These are phyloP conservation scores for Colletotrichum coccodes DNA, from an alignment of 2,329 filamentous ascomycete genomes.

Conservation along the genomic window DNA sequence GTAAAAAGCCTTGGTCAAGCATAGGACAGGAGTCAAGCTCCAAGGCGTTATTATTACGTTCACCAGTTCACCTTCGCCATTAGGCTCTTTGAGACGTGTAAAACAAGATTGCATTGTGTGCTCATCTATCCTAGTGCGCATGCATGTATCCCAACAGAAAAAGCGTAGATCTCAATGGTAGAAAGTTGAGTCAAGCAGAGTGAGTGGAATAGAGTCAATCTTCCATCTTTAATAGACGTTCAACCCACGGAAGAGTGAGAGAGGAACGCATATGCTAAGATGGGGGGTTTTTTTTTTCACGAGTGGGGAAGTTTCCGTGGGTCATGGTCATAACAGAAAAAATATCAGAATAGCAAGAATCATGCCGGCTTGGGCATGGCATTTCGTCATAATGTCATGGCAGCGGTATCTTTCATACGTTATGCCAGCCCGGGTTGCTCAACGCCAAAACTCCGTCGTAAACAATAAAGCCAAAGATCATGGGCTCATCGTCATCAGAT, in stretches of 20 bases:
- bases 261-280: conserved; percentile 66
- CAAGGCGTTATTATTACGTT: background rate
- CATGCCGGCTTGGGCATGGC: conserved; percentile 8
- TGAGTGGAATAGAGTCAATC: conserved; percentile 60
- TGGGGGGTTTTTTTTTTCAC: conserved; percentile 47
- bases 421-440: conserved; percentile 4
- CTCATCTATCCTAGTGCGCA: background rate
- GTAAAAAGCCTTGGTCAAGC: background rate
- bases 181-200: conserved; percentile 58
- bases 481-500: conserved; percentile 20
- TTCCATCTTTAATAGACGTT: conserved; percentile 66
- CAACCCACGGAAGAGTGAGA: conserved; percentile 60
- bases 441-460: conserved; percentile 31
- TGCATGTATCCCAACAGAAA: conserved; percentile 57
- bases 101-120: background rate
- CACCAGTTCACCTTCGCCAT: background rate
- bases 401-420: conserved; percentile 25
- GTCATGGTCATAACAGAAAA: background rate
- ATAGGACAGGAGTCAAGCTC: background rate
- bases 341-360: background rate
- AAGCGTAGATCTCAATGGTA: conserved; percentile 56
- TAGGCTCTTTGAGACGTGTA: background rate
- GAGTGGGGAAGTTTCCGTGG: background rate
- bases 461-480: conserved; percentile 40
- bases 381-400: conserved; percentile 25